These are phyloP conservation scores for Torulaspora globosa DNA, from an alignment of 1,139 yeast genomes.

Conservation along the genomic window DNA sequence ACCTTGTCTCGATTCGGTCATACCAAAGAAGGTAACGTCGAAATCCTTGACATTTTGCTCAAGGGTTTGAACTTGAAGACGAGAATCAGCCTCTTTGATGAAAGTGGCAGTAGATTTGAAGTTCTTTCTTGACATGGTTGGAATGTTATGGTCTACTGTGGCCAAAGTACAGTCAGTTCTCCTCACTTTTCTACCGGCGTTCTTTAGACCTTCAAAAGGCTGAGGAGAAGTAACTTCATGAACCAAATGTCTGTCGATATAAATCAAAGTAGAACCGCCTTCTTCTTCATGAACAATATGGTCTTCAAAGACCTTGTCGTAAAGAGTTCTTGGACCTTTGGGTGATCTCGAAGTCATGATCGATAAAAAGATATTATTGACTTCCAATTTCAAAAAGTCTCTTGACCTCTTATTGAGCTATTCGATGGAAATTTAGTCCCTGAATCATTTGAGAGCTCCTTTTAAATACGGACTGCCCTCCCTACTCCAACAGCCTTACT, in stretches of 20 bases:
- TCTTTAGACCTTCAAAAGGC: conserved; percentile 90
- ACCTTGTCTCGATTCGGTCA: conserved; percentile 92
- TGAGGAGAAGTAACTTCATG: conserved; percentile 99
- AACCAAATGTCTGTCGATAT: conserved; percentile 92
- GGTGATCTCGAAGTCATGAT: conserved; percentile 31
- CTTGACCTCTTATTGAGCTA: not conserved
- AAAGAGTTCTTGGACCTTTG: conserved; percentile 61
- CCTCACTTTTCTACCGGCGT: conserved; percentile 84
- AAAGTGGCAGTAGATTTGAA: conserved; percentile 76
- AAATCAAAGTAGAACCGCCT: conserved; percentile 80
- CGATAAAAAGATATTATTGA: conserved; percentile 17
- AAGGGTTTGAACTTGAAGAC: conserved; percentile 84
- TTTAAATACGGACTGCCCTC: not conserved
- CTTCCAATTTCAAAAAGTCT: not conserved
- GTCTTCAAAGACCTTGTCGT: conserved; percentile 94
- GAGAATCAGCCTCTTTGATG: conserved; percentile 85
- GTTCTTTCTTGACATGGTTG: conserved; percentile 76
- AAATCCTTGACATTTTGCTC: conserved; percentile 90
- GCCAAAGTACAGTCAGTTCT: conserved; percentile 93
- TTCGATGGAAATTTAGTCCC: not conserved
- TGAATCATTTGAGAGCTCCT: not conserved
- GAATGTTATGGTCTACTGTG: conserved; percentile 96
- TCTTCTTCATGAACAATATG: conserved; percentile 88
- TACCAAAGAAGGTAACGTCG: conserved; percentile 86
- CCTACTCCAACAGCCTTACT: too few relatives aligned